Evolutionary conservation across 345 rosid species (phyloP), one percentile per base, ranked within the genome.

Genomic region (Euclidium syriacum): DNA sequence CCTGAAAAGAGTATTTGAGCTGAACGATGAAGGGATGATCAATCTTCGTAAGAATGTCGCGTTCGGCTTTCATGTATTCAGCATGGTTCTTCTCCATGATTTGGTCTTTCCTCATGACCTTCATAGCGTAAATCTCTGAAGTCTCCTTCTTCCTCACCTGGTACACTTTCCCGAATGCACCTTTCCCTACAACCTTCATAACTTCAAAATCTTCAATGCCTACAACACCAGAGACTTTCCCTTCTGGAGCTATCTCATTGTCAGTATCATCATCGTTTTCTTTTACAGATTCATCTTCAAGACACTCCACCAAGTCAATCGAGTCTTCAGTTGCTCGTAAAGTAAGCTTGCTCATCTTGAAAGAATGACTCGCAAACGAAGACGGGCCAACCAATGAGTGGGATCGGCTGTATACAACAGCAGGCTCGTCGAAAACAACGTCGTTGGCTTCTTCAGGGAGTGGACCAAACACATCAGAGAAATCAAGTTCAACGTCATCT

Each of bases 61-160:
- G 89, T 75, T 94, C 99, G 16, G 95, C 91, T 78, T 84, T 87
- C 99, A 87, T 94, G 83, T 90, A 94, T 52, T 80, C 96, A 1
- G 83, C 95, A 35, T 87, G 97, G 75, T 94, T 83, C 78, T 83
- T 90, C 84, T 94, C 96, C 82, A 94, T 79, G 9, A 94, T 85
- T 58, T 74, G 83, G 70, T 94, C 99, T 81, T 94, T 94, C 41
- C 99, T 73, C 97, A 94, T 84, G 53, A 94, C 99, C 82, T 94
- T 94, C 99, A 94, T 94, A 2, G 99, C 99, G 56, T 70, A 87
- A 62, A 94, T 85, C 71, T 94, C 96, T 5, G 85, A 75, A 0
- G 99, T 84, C 19, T 84, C 87, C 63, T 73, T 90, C 49, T 84
- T 84, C 85, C 88, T 87, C 48, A 90, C 99, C 65, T 94, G 97